phyloP scores from a whole-genome alignment of 208 protist species.

The Kentomonas sorsogonicus region DNA sequence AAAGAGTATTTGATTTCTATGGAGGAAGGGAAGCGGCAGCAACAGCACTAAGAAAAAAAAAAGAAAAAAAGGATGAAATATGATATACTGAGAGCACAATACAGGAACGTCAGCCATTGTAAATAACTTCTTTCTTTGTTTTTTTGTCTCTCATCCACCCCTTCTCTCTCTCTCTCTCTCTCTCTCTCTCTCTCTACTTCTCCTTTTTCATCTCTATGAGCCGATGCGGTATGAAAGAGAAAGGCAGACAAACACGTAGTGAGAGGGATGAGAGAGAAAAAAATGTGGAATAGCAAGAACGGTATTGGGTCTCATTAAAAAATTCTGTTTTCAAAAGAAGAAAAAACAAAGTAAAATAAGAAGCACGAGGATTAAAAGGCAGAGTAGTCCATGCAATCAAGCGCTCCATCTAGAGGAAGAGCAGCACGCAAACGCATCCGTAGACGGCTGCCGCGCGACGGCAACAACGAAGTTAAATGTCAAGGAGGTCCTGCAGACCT shows the following conservation, averaged over 20 bases:
- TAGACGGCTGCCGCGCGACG: too few relatives aligned
- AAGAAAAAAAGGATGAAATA: background rate
- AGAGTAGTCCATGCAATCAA: too few relatives aligned
- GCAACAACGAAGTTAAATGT: constrained; percentile 26
- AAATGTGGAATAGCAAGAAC: too few relatives aligned
- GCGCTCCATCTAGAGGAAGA: too few relatives aligned
- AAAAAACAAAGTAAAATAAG: constrained; percentile 3
- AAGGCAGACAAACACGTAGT: too few relatives aligned
- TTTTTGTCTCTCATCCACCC: background rate
- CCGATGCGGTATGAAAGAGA: too few relatives aligned
- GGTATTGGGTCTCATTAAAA: background rate
- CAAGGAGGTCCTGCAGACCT: constrained; percentile 27
- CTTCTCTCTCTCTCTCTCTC: constrained; percentile 2
- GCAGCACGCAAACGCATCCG: background rate
- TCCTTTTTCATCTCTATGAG: too few relatives aligned
- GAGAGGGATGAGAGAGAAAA: too few relatives aligned
- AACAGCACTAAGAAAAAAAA: constrained; percentile 9
- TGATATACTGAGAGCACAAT: background rate
- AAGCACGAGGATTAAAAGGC: too few relatives aligned
- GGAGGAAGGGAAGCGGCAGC: constrained; percentile 5
- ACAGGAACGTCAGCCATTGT: too few relatives aligned
- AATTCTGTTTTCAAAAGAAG: background rate
- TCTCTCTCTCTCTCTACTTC: constrained; percentile 2
- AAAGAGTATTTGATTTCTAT: background rate
- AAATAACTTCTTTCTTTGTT: background rate